Evolutionary conservation across 176 grass and related monocot species (phyloP), one percentile per base, ranked within the genome.

Genomic region (Carex littledalei): DNA sequence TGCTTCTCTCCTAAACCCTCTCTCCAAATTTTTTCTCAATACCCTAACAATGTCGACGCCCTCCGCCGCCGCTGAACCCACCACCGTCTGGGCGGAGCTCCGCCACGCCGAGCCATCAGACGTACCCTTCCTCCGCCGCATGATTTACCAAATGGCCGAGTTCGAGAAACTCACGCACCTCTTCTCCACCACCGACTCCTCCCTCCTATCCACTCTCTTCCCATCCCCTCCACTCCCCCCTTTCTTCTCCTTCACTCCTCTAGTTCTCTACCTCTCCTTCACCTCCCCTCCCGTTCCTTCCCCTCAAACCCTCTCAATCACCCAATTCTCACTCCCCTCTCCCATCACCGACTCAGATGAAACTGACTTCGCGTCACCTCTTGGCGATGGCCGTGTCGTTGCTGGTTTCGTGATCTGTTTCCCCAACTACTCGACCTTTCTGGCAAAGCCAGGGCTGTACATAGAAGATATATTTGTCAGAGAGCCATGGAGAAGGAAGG

Each of bases 151-250:
- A 85, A 95, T 95, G 96, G 91, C 96, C 20, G 93, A 92, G 81
- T 98, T 98, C 84, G 93, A 95, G 89, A 91, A 81, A 32, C 90
- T 98, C 41, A 95, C 91, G 3, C 67, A 98, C 71, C 93, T 98
- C 83, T 98, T 95, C 93, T 84, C 93, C 32, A 56, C 96, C 86
- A 94, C 88, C 21, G 84, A 89, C 29, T 74, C 82, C 6, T 89
- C 86, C 22, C 90, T 90, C 32, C 62, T 86, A 17, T 55, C 88
- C 71, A 88, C 87, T 12, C 90, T 94, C 82, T 92, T 92, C 82
- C 90, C 90, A 24, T 76, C 85, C 16, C 75, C 90, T 21, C 70
- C 62, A 2, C 90, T 63, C 16, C 88, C 93, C 1, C 86, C 84
- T 3, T 90, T 94, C 88, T 14, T 81, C 63, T 94, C 90, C 81